Conservation (phyloP, 441 rosid species). For the California macrophylla region DNA sequence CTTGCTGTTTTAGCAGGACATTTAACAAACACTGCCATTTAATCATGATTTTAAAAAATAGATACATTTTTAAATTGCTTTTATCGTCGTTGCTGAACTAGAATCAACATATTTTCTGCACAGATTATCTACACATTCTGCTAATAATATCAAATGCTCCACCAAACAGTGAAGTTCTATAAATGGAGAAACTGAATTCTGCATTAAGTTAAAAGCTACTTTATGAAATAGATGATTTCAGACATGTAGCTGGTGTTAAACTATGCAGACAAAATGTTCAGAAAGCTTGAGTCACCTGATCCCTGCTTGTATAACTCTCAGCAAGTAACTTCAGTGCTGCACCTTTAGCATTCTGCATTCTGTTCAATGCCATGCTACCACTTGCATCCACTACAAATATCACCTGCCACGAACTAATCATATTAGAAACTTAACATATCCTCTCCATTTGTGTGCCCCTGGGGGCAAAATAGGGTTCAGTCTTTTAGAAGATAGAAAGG, state of each 20-base stretch:
- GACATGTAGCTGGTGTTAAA: neutral
- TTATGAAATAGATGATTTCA: neutral
- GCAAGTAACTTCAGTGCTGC: conserved; percentile 92
- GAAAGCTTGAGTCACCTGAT: conserved; percentile 58
- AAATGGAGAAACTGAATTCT: neutral
- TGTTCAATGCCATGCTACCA: conserved; percentile 97
- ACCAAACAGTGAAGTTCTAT: neutral
- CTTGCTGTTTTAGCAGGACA: neutral
- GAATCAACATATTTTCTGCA: neutral
- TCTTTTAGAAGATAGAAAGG: neutral
- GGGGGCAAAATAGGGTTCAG: neutral
- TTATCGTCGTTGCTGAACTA: too few relatives aligned
- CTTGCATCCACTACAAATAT: conserved; percentile 97
- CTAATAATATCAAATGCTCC: neutral
- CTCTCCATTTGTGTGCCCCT: neutral
- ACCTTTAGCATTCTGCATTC: conserved; percentile 99
- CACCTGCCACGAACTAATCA: conserved; percentile 42
- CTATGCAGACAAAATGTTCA: neutral
- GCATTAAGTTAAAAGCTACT: neutral
- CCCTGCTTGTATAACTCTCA: conserved; percentile 98
- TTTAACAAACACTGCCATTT: neutral
- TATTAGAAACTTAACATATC: conserved; percentile 11
- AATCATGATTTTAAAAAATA: neutral
- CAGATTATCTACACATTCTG: neutral
- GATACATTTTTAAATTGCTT: neutral